A percentile compares a stretch with the other conserved stretches of the same genome.
phyloP scores from a whole-genome alignment of 108 stramenopile genomes.

The Thalassiosira profunda region DNA sequence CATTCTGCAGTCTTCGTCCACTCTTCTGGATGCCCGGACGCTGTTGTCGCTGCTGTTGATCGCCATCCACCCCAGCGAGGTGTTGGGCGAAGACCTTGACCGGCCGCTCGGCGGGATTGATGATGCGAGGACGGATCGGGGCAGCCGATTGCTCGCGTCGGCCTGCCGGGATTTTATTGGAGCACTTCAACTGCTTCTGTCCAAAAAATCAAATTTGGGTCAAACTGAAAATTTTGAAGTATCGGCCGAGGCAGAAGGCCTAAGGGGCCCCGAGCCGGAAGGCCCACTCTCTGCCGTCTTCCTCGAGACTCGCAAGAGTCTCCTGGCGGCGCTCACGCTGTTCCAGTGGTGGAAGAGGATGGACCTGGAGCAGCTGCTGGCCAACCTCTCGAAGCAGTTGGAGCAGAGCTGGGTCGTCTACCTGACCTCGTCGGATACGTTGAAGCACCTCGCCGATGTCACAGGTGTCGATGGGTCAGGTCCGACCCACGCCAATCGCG shows the following conservation, averaged over 20 bases:
- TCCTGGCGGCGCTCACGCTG: constrained; percentile 21
- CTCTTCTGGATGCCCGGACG: constrained; percentile 19
- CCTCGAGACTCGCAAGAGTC: too few relatives aligned
- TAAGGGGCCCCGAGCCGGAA: too few relatives aligned
- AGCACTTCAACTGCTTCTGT: constrained; percentile 1
- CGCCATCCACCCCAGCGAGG: constrained; percentile 32
- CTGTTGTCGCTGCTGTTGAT: constrained; percentile 30
- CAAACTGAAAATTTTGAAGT: background rate
- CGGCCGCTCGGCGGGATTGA: background rate
- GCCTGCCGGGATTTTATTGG: background rate
- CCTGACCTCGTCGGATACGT: constrained; percentile 28
- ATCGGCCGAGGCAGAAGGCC: too few relatives aligned
- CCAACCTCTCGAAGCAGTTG: constrained; percentile 15
- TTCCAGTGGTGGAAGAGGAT: constrained; percentile 34
- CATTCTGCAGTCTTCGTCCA: background rate
- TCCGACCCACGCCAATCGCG: background rate
- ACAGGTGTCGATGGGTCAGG: constrained; percentile 2
- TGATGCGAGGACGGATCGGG: background rate
- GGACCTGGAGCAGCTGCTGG: constrained; percentile 24
- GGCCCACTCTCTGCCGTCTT: too few relatives aligned
- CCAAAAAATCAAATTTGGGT: background rate
- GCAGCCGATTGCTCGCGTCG: constrained; percentile 3
- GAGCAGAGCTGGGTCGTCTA: constrained; percentile 48
- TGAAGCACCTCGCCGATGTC: constrained; percentile 20
- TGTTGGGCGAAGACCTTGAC: constrained; percentile 26